phyloP scores from a whole-genome alignment of 345 rosid genomes.

The Murraya koenigii region DNA sequence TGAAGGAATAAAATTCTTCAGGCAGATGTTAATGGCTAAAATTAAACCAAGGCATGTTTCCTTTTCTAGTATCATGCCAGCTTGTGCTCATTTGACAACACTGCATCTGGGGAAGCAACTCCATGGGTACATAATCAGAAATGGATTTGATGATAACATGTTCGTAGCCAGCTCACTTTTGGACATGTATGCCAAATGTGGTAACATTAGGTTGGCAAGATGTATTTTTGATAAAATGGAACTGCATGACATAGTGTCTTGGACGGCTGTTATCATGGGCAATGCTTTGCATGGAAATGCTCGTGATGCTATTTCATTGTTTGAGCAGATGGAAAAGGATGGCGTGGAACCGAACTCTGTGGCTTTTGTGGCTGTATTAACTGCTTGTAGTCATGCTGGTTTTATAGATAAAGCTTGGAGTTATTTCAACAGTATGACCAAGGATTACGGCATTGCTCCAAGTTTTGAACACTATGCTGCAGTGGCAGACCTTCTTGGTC shows the following conservation, averaged over 20 bases:
- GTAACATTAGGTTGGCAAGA: conserved; percentile 59
- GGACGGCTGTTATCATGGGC: conserved; percentile 92
- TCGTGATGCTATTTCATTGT: conserved; percentile 63
- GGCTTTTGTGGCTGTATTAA: conserved; percentile 70
- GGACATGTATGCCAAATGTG: conserved; percentile 93
- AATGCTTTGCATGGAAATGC: conserved; percentile 78
- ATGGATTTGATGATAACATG: conserved; percentile 49
- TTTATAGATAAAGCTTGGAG: conserved; percentile 59
- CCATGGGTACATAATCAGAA: conserved; percentile 62
- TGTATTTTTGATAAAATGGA: conserved; percentile 60
- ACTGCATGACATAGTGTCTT: conserved; percentile 69
- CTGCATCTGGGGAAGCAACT: conserved; percentile 81
- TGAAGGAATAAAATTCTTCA: conserved; percentile 59
- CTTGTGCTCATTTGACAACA: conserved; percentile 71
- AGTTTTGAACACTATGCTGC: conserved; percentile 86
- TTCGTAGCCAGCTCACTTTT: conserved; percentile 76
- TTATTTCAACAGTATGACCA: conserved; percentile 57
- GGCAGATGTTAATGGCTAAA: conserved; percentile 54
- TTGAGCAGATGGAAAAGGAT: conserved; percentile 60
- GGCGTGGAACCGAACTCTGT: conserved; percentile 69
- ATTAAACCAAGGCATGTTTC: conserved; percentile 59
- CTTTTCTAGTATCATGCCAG: conserved; percentile 80
- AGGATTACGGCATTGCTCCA: conserved; percentile 50
- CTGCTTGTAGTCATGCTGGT: conserved; percentile 90
- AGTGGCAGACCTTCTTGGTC: conserved; percentile 79